These are phyloP conservation scores for Tubosaeta sp. DNA, from an alignment of 768 basidiomycete genomes.

Conservation along the genomic window DNA sequence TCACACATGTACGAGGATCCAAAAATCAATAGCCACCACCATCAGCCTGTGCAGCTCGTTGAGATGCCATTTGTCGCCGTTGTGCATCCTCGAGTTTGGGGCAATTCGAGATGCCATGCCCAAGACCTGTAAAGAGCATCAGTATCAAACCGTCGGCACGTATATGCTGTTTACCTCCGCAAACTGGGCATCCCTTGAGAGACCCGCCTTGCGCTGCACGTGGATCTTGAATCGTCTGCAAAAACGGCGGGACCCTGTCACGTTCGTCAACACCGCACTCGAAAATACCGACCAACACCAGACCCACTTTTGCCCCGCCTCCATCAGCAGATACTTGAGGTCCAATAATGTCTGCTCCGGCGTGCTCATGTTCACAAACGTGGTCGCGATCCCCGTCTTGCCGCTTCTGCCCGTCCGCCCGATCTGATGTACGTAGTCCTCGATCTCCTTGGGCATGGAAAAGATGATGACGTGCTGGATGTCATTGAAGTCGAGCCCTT, in stretches of 20 bases:
- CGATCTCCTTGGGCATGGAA: slow-evolving; percentile 99
- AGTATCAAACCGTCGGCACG: not conserved
- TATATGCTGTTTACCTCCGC: slow-evolving; percentile 62
- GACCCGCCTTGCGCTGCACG: slow-evolving; percentile 73
- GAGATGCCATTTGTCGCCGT: slow-evolving; percentile 84
- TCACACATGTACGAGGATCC: slow-evolving; percentile 2
- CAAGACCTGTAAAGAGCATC: slow-evolving; percentile 56
- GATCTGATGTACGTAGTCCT: slow-evolving; percentile 99
- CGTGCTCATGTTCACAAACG: slow-evolving; percentile 98
- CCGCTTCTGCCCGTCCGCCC: slow-evolving; percentile 97
- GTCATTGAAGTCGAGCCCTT: slow-evolving; percentile 97
- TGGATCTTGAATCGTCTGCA: slow-evolving; percentile 87
- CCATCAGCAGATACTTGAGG: slow-evolving; percentile 93
- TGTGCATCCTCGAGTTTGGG: slow-evolving; percentile 95
- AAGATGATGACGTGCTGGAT: slow-evolving; percentile 99
- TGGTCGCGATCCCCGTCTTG: slow-evolving; percentile 98
- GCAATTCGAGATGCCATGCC: slow-evolving; percentile 91
- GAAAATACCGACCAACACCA: not conserved
- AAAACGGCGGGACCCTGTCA: slow-evolving; percentile 85
- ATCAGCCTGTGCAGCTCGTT: slow-evolving; percentile 63
- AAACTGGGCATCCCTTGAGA: slow-evolving; percentile 89
- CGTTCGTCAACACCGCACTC: not conserved
- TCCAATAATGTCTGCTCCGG: slow-evolving; percentile 94
- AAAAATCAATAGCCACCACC: slow-evolving; percentile 37
- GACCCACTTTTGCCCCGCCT: slow-evolving; percentile 95